Percentiles rank a stretch among this genome's conserved stretches.
These are phyloP conservation scores for Colletotrichum sp. DNA, from an alignment of 2,329 filamentous ascomycete species.

Conservation along the genomic window DNA sequence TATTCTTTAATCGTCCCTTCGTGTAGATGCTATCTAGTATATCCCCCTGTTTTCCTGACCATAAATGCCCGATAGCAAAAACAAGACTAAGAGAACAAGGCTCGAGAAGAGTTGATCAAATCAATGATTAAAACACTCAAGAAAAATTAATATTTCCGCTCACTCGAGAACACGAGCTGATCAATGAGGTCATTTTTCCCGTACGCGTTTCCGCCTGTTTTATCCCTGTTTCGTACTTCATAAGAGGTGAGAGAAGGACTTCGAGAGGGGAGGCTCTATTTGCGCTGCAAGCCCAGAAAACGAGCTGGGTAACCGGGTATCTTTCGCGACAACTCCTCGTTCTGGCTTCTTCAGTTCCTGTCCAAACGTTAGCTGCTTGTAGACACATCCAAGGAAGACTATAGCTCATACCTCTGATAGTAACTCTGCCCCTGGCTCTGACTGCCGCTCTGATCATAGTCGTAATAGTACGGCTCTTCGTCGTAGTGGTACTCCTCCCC, in stretches of 20 bases:
- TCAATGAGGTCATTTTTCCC: neutral
- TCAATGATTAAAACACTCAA: neutral
- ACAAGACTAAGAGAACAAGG: neutral
- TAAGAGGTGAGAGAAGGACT: neutral
- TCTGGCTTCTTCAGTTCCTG: neutral
- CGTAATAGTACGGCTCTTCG: slow-evolving; percentile 25
- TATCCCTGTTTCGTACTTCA: neutral
- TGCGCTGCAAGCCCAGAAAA: neutral
- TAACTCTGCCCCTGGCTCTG: neutral
- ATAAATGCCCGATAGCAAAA: neutral
- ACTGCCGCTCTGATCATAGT: slow-evolving; percentile 21
- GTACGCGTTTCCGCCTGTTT: neutral
- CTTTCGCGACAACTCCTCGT: neutral
- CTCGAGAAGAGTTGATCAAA: neutral
- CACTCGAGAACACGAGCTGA: neutral
- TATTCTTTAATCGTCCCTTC: neutral
- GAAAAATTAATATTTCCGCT: neutral
- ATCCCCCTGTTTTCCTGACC: neutral
- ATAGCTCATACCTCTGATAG: neutral
- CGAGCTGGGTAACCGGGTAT: neutral
- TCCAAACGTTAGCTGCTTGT: neutral
- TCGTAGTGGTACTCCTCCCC: slow-evolving; percentile 39
- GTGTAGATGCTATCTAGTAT: neutral
- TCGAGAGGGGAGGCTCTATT: neutral
- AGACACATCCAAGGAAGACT: neutral